A percentile compares a stretch with the other conserved stretches of the same genome.
Conservation (phyloP, 2,329 filamentous ascomycete species). For the Botryosphaeria dothidea region DNA sequence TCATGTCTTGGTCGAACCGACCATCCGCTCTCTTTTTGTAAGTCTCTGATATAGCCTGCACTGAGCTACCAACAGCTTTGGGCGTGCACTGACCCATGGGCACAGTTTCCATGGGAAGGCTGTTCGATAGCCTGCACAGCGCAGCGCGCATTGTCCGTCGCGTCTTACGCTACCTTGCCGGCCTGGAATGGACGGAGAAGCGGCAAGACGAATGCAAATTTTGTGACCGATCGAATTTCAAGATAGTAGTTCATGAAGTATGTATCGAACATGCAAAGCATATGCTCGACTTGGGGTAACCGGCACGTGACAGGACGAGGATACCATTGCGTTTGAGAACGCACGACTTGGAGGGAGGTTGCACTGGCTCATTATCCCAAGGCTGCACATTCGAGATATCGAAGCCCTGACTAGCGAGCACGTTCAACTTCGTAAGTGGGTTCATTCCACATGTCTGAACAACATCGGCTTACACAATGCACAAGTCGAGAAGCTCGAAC, state of each 20-base stretch:
- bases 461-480: neutral
- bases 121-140: no score
- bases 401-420: neutral
- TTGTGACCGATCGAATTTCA: neutral
- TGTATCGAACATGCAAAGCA: no score
- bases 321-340: neutral
- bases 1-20: no score
- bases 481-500: neutral
- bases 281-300: neutral
- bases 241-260: neutral
- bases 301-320: neutral
- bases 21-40: no score
- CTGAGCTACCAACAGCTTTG: no score
- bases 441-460: neutral
- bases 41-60: no score
- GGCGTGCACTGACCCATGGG: no score
- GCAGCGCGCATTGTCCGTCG: neutral
- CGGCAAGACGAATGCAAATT: neutral
- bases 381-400: neutral
- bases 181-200: neutral
- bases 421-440: neutral
- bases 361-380: neutral
- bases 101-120: no score
- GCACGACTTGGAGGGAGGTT: neutral
- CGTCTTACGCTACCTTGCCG: neutral